A percentile compares a stretch with the other conserved stretches of the same genome.
Evolutionary conservation across 768 basidiomycete species (phyloP).

Genomic region (Lentinula edodes): DNA sequence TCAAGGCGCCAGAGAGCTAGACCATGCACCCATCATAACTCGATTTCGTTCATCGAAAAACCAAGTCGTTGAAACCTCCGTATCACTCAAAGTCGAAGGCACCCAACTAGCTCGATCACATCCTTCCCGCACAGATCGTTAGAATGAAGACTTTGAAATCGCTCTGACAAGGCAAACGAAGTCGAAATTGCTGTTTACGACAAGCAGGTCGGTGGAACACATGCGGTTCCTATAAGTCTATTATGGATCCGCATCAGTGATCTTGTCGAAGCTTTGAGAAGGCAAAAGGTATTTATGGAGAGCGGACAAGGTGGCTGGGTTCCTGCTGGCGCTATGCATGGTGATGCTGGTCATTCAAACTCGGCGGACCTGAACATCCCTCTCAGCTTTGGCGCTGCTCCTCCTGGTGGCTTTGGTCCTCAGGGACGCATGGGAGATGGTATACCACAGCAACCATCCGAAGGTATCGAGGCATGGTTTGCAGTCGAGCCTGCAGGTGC

Average conservation of each 20-base stretch:
- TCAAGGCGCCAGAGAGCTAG: conserved; percentile 88
- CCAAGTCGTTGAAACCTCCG: conserved; percentile 75
- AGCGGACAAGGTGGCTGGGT: conserved; percentile 91
- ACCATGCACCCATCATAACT: conserved; percentile 79
- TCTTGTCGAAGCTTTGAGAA: conserved; percentile 85
- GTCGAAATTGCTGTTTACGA: conserved; percentile 96
- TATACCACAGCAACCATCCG: conserved; percentile 25
- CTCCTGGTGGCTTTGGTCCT: conserved; percentile 23
- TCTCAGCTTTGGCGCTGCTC: conserved; percentile 41
- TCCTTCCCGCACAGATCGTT: conserved; percentile 89
- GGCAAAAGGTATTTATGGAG: conserved; percentile 89
- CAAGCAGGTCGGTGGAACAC: conserved; percentile 74
- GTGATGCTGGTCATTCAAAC: conserved; percentile 38
- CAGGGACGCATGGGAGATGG: conserved; percentile 23
- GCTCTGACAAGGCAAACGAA: conserved; percentile 98
- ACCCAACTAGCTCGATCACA: conserved; percentile 89
- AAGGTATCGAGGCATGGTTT: conserved; percentile 97
- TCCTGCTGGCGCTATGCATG: conserved; percentile 88
- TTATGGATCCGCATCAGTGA: conserved; percentile 94
- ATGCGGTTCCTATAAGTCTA: conserved; percentile 87
- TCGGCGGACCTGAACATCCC: conserved; percentile 43
- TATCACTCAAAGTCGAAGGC: conserved; percentile 95
- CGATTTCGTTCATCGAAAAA: conserved; percentile 76
- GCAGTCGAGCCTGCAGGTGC: conserved; percentile 97
- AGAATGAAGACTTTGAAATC: conserved; percentile 98